Evolutionary conservation across 306 rosid genomes (phyloP), one percentile per base, ranked within the genome.

Genomic region (Ceratonia siliqua): DNA sequence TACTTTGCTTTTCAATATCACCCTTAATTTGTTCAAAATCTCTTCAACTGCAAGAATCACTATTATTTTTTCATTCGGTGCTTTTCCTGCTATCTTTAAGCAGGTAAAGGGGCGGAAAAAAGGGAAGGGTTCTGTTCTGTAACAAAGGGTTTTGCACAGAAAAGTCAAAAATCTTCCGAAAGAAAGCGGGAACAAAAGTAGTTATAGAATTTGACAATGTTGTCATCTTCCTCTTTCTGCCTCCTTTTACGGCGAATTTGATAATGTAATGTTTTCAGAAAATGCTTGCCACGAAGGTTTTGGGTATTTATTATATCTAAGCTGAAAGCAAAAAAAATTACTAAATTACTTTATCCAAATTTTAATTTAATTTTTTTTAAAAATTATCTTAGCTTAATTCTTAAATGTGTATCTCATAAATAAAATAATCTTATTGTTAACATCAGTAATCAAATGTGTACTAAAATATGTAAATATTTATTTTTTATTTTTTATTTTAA

Each of bases 171-270:
- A 55, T 48, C 53, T 6, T 62, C 28, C 39, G 30, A 58, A 76
- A 32, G 41, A 82, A 78, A 82, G 81, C 65, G 67, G 82, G 82
- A 81, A 79, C 73, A 75, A 78, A 83, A 82, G 84, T 77, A 18
- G 87, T 76, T 78, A 42, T 50, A 61, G 69, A 70, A 78, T 85
- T 83, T 73, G 89, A 86, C 89, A 85, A 80, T 78, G 78, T 85
- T 77, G 86, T 85, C 91, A 49, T 75, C 36, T 62, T 76, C 66
- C 70, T 55, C 81, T 56, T 78, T 87, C 21, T 79, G 85, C 75
- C 82, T 57, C 86, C 82, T 62, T 67, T 75, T 24, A 57, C 71
- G 70, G 54, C 79, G 56, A 83, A 70, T 63, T 81, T 74, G 45
- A 77, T 73, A 68, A 72, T 74, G 15, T 14, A 20, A 24, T 75